Conservation (phyloP, 352 stramenopile genomes). For the Pilasporangium apinafurcum region DNA sequence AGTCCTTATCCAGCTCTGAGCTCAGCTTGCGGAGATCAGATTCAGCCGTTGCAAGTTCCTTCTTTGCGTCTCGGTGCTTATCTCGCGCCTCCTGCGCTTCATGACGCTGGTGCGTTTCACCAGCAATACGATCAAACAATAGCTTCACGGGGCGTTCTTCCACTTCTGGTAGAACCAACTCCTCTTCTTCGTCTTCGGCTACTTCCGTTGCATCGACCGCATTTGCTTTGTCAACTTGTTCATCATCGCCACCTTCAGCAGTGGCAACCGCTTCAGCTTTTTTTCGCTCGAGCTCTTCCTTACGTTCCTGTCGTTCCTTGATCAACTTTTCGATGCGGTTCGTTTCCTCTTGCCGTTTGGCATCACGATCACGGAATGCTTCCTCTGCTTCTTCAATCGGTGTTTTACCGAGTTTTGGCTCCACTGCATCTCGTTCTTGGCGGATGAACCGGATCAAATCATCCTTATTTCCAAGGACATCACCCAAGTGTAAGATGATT, state of each 20-base stretch:
- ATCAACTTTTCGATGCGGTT: constrained; percentile 44
- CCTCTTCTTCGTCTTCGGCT: constrained; percentile 23
- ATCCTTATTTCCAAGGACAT: constrained; percentile 31
- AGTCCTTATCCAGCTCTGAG: constrained; percentile 37
- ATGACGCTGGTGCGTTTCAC: constrained; percentile 30
- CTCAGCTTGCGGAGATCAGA: constrained; percentile 24
- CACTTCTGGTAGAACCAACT: constrained; percentile 37
- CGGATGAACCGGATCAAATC: constrained; percentile 50
- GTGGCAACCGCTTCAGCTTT: constrained; percentile 13
- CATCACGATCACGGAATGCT: constrained; percentile 39
- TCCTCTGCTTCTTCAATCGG: constrained; percentile 44
- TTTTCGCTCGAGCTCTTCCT: constrained; percentile 18
- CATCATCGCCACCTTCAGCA: constrained; percentile 6
- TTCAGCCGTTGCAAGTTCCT: constrained; percentile 27
- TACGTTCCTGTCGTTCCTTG: constrained; percentile 29
- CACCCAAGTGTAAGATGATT: constrained; percentile 56
- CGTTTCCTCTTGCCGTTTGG: constrained; percentile 41
- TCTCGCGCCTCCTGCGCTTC: constrained; percentile 43
- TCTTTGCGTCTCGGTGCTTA: constrained; percentile 28
- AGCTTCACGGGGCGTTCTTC: constrained; percentile 53
- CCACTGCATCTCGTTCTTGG: constrained; percentile 26
- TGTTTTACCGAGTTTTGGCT: constrained; percentile 25
- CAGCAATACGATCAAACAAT: constrained; percentile 50
- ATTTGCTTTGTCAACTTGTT: no score
- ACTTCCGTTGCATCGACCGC: constrained; percentile 5